These are phyloP conservation scores for Penicillium sp. DNA, from an alignment of 2,329 filamentous ascomycete species.

Conservation along the genomic window DNA sequence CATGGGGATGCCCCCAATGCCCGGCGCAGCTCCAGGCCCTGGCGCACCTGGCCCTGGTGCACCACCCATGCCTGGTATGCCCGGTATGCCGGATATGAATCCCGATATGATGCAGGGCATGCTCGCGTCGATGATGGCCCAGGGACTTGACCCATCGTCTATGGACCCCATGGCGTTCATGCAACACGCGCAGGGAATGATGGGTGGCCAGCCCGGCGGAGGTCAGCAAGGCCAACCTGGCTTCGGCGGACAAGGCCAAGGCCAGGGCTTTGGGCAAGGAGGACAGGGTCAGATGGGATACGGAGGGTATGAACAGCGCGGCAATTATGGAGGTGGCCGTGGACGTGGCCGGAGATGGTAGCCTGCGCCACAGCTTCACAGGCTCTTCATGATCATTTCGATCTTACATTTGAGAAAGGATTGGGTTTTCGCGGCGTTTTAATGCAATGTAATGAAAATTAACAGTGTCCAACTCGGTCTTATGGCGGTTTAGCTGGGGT, in stretches of 20 bases:
- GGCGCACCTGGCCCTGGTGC: slow-evolving; percentile 35
- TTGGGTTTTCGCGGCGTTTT: slow-evolving; percentile 27
- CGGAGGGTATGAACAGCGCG: slow-evolving; percentile 47
- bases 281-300: slow-evolving; percentile 49
- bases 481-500: neutral
- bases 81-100: slow-evolving; percentile 56
- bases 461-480: neutral
- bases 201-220: slow-evolving; percentile 48
- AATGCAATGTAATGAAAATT: slow-evolving; percentile 22
- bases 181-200: slow-evolving; percentile 57
- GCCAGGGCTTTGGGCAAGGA: slow-evolving; percentile 41
- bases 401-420: slow-evolving; percentile 10
- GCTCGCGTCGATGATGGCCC: slow-evolving; percentile 58
- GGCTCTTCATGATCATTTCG: slow-evolving; percentile 15
- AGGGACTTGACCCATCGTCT: slow-evolving; percentile 57
- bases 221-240: slow-evolving; percentile 41
- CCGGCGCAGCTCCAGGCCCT: slow-evolving; percentile 39
- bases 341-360: slow-evolving; percentile 48
- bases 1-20: slow-evolving; percentile 54
- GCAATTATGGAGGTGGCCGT: slow-evolving; percentile 43
- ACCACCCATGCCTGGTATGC: slow-evolving; percentile 42
- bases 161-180: slow-evolving; percentile 60
- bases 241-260: slow-evolving; percentile 40
- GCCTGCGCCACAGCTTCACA: slow-evolving; percentile 11
- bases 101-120: slow-evolving; percentile 64